Conservation (phyloP, 2,329 filamentous ascomycete species). For the Akanthomyces dipterigenus region DNA sequence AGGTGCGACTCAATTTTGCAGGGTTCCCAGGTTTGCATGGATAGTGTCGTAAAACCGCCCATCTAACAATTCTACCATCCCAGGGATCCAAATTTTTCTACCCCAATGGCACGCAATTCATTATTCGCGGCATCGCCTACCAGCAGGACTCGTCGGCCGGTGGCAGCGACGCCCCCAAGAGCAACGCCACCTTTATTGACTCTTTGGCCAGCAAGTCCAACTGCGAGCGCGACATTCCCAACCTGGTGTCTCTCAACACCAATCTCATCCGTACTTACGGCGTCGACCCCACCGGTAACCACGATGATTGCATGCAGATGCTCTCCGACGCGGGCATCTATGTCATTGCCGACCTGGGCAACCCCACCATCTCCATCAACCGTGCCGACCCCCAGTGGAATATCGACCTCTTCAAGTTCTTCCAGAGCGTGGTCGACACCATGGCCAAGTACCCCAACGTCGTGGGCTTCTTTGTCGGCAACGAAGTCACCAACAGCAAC, state of each 20-base stretch:
- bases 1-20: conserved; percentile 40
- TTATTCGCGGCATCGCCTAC: conserved; percentile 90
- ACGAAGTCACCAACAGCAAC: conserved; percentile 85
- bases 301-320: conserved; percentile 76
- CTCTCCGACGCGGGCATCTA: conserved; percentile 87
- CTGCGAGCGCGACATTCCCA: conserved; percentile 82
- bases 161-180: conserved; percentile 35
- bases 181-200: conserved; percentile 56
- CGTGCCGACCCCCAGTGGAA: conserved; percentile 75
- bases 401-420: conserved; percentile 68
- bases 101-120: conserved; percentile 61
- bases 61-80: conserved; percentile 12
- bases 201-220: conserved; percentile 65
- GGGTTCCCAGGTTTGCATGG: neutral
- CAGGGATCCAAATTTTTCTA: conserved; percentile 85
- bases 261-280: conserved; percentile 96
- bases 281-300: conserved; percentile 71
- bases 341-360: conserved; percentile 82
- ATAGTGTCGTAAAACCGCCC: neutral
- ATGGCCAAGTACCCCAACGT: conserved; percentile 81
- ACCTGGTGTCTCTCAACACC: conserved; percentile 70
- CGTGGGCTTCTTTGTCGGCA: conserved; percentile 96
- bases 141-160: conserved; percentile 67
- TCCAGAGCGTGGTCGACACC: conserved; percentile 75
- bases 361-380: conserved; percentile 79